These are phyloP conservation scores for Ophiostoma piceae DNA, from an alignment of 2,329 filamentous ascomycete species.

Conservation along the genomic window DNA sequence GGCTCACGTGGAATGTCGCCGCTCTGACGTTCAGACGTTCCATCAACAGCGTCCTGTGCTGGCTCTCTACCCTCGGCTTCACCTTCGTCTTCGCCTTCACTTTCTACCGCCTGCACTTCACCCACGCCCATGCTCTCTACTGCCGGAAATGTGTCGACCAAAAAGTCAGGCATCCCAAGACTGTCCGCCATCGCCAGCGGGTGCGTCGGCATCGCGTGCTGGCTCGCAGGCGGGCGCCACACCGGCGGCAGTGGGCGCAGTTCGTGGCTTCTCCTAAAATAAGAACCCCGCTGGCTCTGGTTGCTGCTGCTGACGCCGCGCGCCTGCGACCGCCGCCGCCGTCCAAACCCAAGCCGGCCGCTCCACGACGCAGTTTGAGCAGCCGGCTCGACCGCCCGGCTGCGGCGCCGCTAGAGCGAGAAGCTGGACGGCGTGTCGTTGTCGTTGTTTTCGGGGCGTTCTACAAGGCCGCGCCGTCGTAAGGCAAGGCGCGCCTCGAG, in stretches of 20 bases:
- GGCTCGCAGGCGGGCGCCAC: conserved; percentile 27
- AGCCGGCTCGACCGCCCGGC: no score
- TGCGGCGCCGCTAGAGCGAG: not conserved
- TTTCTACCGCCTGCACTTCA: not conserved
- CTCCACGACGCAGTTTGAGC: not conserved
- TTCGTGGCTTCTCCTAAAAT: not conserved
- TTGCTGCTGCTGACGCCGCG: conserved; percentile 1
- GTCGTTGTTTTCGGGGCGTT: not conserved
- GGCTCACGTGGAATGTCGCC: no score
- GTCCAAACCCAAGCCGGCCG: not conserved
- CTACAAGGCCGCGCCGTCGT: not conserved
- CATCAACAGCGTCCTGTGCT: no score
- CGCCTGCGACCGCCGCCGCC: not conserved
- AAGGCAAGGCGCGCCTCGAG: conserved; percentile 20
- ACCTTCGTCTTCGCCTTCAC: not conserved
- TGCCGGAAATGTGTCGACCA: not conserved
- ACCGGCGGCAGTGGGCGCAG: not conserved
- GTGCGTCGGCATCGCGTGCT: conserved; percentile 25
- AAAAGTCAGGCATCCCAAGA: conserved; percentile 8
- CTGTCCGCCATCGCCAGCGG: conserved; percentile 16
- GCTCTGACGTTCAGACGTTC: no score
- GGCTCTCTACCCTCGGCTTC: no score
- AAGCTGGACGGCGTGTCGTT: not conserved
- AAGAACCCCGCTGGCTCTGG: not conserved
- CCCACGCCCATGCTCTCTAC: not conserved